Percentiles rank a stretch among this genome's conserved stretches.
Evolutionary conservation across 352 stramenopile species (phyloP).

Genomic region (Phytopythium sindhum): DNA sequence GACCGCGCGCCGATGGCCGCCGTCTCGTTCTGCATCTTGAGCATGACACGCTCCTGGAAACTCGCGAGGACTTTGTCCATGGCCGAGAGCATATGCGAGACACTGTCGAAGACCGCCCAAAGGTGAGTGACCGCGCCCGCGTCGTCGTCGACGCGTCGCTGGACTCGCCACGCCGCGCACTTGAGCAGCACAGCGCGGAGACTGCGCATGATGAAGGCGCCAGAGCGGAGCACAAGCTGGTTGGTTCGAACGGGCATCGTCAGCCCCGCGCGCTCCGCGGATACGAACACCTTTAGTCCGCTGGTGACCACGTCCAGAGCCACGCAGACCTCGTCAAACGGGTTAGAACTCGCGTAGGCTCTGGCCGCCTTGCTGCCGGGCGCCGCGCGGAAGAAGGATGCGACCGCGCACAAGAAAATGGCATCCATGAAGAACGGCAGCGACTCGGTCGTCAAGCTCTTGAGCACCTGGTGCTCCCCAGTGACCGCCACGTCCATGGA

Average conservation of each 20-base stretch:
- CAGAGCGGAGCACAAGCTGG: slow-evolving; percentile 34
- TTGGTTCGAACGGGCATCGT: slow-evolving; percentile 56
- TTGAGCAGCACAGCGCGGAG: slow-evolving; percentile 31
- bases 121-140: slow-evolving; percentile 42
- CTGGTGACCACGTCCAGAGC: slow-evolving; percentile 41
- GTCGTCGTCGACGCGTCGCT: slow-evolving; percentile 27
- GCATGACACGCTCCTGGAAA: slow-evolving; percentile 59
- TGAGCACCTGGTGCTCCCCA: slow-evolving; percentile 61
- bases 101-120: slow-evolving; percentile 34
- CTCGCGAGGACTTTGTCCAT: slow-evolving; percentile 39
- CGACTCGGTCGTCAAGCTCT: slow-evolving; percentile 60
- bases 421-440: slow-evolving; percentile 59
- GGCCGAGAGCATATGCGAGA: slow-evolving; percentile 22
- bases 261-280: slow-evolving; percentile 48
- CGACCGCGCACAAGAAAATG: slow-evolving; percentile 45
- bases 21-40: slow-evolving; percentile 63
- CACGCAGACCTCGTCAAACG: slow-evolving; percentile 40
- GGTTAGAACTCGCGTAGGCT: slow-evolving; percentile 10
- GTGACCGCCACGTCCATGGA: slow-evolving; percentile 27
- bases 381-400: slow-evolving; percentile 37
- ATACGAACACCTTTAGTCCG: slow-evolving; percentile 38
- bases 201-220: slow-evolving; percentile 33
- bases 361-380: slow-evolving; percentile 6
- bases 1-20: slow-evolving; percentile 15
- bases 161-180: slow-evolving; percentile 43